Percentiles rank a stretch among this genome's conserved stretches.
phyloP scores from a whole-genome alignment of 2,329 filamentous ascomycete genomes.

The Monilinia fructigena region DNA sequence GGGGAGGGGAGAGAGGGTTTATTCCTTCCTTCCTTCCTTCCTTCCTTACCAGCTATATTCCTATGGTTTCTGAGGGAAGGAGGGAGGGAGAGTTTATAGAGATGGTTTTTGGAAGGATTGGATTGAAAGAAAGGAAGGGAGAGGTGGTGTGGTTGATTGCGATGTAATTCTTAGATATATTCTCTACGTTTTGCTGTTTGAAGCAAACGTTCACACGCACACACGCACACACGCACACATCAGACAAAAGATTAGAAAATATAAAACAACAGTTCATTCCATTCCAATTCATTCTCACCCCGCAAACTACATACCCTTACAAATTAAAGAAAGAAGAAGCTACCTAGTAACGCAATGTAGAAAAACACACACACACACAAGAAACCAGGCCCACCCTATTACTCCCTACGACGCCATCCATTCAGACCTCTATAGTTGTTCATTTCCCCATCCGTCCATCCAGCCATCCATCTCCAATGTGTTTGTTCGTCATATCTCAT shows the following conservation, averaged over 20 bases:
- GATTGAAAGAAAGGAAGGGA: no score
- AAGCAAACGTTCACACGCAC: background rate
- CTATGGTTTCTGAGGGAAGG: no score
- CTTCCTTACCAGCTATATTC: no score
- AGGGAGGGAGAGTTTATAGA: no score
- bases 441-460: background rate
- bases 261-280: background rate
- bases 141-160: no score
- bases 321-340: background rate
- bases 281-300: background rate
- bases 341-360: background rate
- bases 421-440: conserved; percentile 6
- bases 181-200: no score
- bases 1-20: no score
- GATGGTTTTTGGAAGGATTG: no score
- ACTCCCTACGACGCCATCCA: conserved; percentile 1
- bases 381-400: background rate
- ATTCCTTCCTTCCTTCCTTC: no score
- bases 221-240: background rate
- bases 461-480: conserved; percentile 2
- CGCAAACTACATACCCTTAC: background rate
- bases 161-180: background rate
- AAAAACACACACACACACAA: background rate
- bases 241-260: background rate
- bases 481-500: conserved; percentile 13